Conservation (phyloP, 2,329 filamentous ascomycete genomes). For the Fusarium sp. region DNA sequence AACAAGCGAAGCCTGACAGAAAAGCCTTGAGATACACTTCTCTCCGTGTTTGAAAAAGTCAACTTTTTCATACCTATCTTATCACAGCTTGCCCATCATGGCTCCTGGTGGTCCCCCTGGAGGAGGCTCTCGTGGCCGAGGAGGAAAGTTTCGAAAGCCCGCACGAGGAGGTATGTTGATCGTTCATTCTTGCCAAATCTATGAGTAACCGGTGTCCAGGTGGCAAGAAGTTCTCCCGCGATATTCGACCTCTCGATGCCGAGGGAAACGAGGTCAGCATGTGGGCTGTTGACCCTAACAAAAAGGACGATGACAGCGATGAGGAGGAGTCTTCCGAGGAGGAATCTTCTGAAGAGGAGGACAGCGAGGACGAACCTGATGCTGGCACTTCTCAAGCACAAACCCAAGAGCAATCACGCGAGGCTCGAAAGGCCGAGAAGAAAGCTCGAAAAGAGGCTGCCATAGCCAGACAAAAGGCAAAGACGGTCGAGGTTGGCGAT, state of each 20-base stretch:
- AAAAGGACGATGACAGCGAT: slow-evolving; percentile 64
- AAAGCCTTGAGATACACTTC: background rate
- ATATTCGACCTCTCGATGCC: slow-evolving; percentile 87
- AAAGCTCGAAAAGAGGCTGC: slow-evolving; percentile 94
- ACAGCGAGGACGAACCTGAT: slow-evolving; percentile 63
- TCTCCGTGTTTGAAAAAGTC: background rate
- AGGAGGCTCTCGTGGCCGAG: slow-evolving; percentile 76
- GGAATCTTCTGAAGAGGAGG: slow-evolving; percentile 65
- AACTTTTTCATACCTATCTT: slow-evolving; percentile 1
- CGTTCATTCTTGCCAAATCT: background rate
- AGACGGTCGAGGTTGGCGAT: slow-evolving; percentile 84
- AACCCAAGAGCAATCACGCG: slow-evolving; percentile 72
- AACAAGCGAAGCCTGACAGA: background rate
- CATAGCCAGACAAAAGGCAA: slow-evolving; percentile 79
- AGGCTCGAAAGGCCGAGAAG: slow-evolving; percentile 87
- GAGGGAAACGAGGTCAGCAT: slow-evolving; percentile 91
- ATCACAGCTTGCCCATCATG: slow-evolving; percentile 54
- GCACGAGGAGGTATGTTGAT: slow-evolving; percentile 82
- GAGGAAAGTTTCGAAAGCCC: slow-evolving; percentile 94
- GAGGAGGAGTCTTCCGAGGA: slow-evolving; percentile 66
- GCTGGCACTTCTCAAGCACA: slow-evolving; percentile 58
- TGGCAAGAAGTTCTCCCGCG: slow-evolving; percentile 94
- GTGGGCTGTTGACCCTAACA: slow-evolving; percentile 75
- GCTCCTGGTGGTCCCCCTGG: slow-evolving; percentile 58
- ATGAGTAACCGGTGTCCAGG: slow-evolving; percentile 62